A percentile compares a stretch with the other conserved stretches of the same genome.
Evolutionary conservation across 345 rosid species (phyloP).

Genomic region (Citrus inodora): DNA sequence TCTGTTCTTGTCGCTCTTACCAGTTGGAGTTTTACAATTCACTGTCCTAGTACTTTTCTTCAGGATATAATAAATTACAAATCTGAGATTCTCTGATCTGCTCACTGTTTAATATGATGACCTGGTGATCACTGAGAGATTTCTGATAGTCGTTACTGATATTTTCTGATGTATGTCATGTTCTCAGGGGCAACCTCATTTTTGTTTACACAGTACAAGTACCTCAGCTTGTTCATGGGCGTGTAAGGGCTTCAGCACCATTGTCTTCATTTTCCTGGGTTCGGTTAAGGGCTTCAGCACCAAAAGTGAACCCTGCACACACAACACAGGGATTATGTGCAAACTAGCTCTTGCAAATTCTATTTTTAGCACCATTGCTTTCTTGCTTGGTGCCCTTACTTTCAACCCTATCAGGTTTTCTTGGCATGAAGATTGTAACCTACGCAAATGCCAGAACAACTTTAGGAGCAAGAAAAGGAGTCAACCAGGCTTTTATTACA

Average conservation of each 20-base stretch:
- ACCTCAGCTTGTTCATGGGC: constrained; percentile 49
- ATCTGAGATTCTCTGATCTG: no score
- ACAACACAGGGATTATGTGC: constrained; percentile 48
- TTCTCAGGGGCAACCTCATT: constrained; percentile 64
- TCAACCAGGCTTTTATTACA: constrained; percentile 57
- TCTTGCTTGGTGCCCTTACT: constrained; percentile 66
- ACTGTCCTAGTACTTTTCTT: neutral
- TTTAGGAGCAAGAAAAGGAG: constrained; percentile 61
- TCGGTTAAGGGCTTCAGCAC: constrained; percentile 71
- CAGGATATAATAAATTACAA: neutral
- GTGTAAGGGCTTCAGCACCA: constrained; percentile 34
- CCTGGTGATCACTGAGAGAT: no score
- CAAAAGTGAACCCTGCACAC: constrained; percentile 53
- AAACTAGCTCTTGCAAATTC: constrained; percentile 69
- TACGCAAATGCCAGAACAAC: constrained; percentile 74
- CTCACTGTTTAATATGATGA: no score
- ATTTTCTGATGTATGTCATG: neutral
- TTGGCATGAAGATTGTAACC: constrained; percentile 75
- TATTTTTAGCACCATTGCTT: constrained; percentile 57
- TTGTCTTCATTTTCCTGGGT: constrained; percentile 67
- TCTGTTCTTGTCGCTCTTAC: neutral
- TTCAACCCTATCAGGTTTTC: constrained; percentile 65
- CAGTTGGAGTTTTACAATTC: neutral
- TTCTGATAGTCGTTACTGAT: no score
- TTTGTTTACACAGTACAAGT: constrained; percentile 57